phyloP scores from a whole-genome alignment of 257 asterid species.

The Solanum verrucosum region DNA sequence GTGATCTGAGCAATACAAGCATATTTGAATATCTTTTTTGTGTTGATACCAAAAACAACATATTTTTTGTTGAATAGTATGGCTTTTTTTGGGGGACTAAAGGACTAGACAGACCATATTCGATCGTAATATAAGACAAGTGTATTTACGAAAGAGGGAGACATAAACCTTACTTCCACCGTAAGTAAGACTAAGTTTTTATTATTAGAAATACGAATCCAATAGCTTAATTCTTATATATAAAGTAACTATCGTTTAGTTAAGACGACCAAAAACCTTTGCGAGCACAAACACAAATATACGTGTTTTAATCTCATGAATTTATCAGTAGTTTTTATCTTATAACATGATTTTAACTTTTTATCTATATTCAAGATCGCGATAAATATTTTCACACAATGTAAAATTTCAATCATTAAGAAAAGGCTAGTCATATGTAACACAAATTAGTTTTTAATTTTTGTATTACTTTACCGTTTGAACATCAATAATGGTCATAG shows the following conservation, averaged over 20 bases:
- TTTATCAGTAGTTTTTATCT: background rate
- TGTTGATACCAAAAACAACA: too few species aligned
- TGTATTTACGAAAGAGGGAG: background rate
- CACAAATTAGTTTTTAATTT: background rate
- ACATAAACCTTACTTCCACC: background rate
- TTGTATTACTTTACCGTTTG: background rate
- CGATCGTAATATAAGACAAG: background rate
- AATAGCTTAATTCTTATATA: background rate
- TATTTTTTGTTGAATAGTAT: too few species aligned
- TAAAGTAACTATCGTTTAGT: background rate
- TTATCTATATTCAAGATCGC: fast-evolving
- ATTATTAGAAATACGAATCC: background rate
- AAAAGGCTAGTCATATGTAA: background rate
- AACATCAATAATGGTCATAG: background rate
- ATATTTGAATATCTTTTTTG: too few species aligned
- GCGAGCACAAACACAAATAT: background rate
- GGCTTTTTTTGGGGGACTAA: too few species aligned
- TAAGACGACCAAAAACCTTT: background rate
- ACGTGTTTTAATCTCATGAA: background rate
- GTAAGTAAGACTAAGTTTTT: too few species aligned
- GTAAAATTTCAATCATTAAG: background rate
- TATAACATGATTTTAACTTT: background rate
- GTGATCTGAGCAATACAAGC: too few species aligned
- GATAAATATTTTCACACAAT: background rate
- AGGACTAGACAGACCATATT: too few species aligned